phyloP scores from a whole-genome alignment of 305 asterid genomes.

The Solanum chacoense region DNA sequence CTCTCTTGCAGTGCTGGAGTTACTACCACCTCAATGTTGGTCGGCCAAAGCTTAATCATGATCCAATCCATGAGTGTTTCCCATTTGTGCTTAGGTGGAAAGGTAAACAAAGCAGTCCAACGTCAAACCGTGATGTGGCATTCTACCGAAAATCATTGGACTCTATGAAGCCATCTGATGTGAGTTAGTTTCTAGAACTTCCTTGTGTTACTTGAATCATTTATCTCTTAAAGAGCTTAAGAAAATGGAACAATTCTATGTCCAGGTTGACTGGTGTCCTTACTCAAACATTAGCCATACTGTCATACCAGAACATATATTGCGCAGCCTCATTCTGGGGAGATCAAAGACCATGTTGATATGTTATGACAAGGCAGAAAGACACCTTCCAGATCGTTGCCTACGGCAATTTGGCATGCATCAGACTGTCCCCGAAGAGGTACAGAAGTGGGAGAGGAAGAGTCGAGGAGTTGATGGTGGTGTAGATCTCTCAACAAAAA shows the following conservation, averaged over 20 bases:
- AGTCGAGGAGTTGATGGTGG: slow-evolving; percentile 97
- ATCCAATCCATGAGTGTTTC: slow-evolving; percentile 89
- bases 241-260: slow-evolving; percentile 1
- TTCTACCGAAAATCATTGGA: slow-evolving; percentile 88
- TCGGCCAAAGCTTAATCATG: slow-evolving; percentile 80
- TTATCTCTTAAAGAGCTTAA: neutral
- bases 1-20: slow-evolving; percentile 87
- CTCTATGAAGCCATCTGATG: slow-evolving; percentile 49
- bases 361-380: slow-evolving; percentile 91
- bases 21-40: slow-evolving; percentile 85
- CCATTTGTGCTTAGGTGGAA: slow-evolving; percentile 97
- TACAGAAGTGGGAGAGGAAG: slow-evolving; percentile 87
- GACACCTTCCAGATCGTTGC: slow-evolving; percentile 96
- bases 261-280: slow-evolving; percentile 91
- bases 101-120: slow-evolving; percentile 91
- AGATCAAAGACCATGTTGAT: slow-evolving; percentile 89
- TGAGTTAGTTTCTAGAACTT: slow-evolving; percentile 17
- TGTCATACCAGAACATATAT: slow-evolving; percentile 55
- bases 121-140: slow-evolving; percentile 85
- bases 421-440: slow-evolving; percentile 71
- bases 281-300: slow-evolving; percentile 78
- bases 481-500: slow-evolving; percentile 65
- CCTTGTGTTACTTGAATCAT: neutral
- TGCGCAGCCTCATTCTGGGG: slow-evolving; percentile 76
- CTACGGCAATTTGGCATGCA: slow-evolving; percentile 84